These are phyloP conservation scores for Pascua guehoae DNA, from an alignment of 1,284 basidiomycete species.

Conservation along the genomic window DNA sequence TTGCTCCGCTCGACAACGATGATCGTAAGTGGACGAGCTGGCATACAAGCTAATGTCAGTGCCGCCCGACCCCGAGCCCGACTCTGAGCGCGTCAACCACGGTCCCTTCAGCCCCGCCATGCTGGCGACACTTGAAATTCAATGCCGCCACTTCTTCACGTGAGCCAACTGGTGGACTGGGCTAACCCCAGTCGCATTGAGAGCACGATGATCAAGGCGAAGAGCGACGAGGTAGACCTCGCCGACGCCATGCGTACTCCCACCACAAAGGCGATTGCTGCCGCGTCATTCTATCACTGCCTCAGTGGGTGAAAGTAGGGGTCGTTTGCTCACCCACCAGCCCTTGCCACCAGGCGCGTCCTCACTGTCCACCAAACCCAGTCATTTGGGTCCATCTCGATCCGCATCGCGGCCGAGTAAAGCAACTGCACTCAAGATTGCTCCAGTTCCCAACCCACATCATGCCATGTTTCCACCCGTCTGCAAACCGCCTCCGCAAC, in stretches of 20 bases:
- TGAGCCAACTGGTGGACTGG: slow-evolving; percentile 1
- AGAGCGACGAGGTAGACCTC: slow-evolving; percentile 62
- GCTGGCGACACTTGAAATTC: slow-evolving; percentile 36
- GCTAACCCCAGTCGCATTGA: slow-evolving; percentile 27
- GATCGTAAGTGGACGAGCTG: neutral
- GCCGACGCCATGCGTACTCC: slow-evolving; percentile 49
- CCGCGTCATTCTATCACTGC: slow-evolving; percentile 40
- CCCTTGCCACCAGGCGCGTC: slow-evolving; percentile 38
- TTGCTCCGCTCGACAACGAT: neutral
- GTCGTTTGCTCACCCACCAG: slow-evolving; percentile 10
- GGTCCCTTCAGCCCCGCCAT: slow-evolving; percentile 25
- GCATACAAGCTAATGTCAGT: neutral
- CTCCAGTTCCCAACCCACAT: too few species aligned
- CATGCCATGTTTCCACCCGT: too few species aligned
- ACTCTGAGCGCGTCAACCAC: neutral
- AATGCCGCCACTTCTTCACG: slow-evolving; percentile 40
- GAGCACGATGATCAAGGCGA: slow-evolving; percentile 12
- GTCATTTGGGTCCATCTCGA: slow-evolving; percentile 18
- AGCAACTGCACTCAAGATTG: too few species aligned
- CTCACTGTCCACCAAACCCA: slow-evolving; percentile 27
- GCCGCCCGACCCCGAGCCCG: too few species aligned
- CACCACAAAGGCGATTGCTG: slow-evolving; percentile 26
- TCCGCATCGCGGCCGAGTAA: slow-evolving; percentile 15
- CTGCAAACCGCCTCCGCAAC: too few species aligned
- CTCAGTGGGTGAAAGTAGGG: slow-evolving; percentile 27